These are phyloP conservation scores for Amphicarpaea edgeworthii DNA, from an alignment of 306 rosid species.

Conservation along the genomic window DNA sequence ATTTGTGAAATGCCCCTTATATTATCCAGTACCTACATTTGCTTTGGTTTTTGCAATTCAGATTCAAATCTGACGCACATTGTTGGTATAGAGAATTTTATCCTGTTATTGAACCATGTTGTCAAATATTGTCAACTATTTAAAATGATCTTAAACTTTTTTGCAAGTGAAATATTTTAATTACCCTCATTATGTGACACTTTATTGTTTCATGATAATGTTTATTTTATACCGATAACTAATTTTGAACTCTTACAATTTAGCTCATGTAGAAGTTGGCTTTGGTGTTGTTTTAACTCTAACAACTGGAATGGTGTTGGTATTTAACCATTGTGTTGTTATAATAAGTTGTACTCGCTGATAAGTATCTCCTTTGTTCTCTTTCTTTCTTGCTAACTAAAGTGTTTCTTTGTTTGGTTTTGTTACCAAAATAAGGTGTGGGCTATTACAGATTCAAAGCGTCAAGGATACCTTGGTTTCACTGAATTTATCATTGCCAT, in stretches of 20 bases:
- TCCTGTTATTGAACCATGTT: conserved; percentile 7
- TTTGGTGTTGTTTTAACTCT: conserved; percentile 7
- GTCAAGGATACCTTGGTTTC: conserved; percentile 94
- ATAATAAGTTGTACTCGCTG: conserved; percentile 14
- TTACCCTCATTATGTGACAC: background rate
- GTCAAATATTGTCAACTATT: background rate
- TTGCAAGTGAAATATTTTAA: background rate
- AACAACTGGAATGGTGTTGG: conserved; percentile 28
- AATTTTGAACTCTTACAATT: conserved; percentile 22
- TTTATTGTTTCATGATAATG: conserved; percentile 9
- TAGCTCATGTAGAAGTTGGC: conserved; percentile 10
- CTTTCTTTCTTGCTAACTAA: conserved; percentile 8
- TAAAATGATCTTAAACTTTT: background rate
- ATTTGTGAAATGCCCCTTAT: background rate
- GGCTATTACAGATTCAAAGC: conserved; percentile 94
- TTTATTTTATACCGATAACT: conserved; percentile 4
- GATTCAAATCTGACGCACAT: background rate
- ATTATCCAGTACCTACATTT: background rate
- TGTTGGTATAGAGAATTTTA: background rate
- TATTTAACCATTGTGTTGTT: conserved; percentile 19
- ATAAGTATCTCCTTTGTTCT: conserved; percentile 2
- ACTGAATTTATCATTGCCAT: conserved; percentile 80
- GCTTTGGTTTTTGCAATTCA: background rate
- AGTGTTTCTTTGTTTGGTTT: conserved; percentile 38
- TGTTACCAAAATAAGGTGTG: conserved; percentile 66